Evolutionary conservation across 1,284 basidiomycete genomes (phyloP).

Genomic region (Naganishia liquefaciens): DNA sequence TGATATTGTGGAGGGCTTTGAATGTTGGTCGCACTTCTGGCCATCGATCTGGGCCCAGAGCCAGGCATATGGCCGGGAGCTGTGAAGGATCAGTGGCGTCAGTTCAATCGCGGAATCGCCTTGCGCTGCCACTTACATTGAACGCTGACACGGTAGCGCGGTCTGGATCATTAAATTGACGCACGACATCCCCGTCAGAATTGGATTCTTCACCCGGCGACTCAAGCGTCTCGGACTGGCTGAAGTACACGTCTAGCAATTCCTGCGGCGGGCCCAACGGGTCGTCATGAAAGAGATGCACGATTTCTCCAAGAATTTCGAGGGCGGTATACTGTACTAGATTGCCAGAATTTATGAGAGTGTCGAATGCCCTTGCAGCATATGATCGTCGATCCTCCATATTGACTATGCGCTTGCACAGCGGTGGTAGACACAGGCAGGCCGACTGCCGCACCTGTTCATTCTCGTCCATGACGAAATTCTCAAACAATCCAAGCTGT

Average conservation of each 20-base stretch:
- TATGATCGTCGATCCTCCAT: constrained; percentile 62
- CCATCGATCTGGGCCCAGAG: constrained; percentile 78
- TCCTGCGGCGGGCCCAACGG: constrained; percentile 70
- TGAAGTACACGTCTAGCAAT: constrained; percentile 75
- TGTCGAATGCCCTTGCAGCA: constrained; percentile 64
- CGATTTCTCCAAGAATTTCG: constrained; percentile 87
- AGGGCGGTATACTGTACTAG: constrained; percentile 78
- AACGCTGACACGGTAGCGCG: constrained; percentile 86
- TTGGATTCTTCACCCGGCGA: constrained; percentile 31
- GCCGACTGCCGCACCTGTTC: constrained; percentile 89
- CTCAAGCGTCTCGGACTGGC: constrained; percentile 46
- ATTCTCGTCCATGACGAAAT: constrained; percentile 67
- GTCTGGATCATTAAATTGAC: constrained; percentile 59
- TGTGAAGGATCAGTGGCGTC: constrained; percentile 30
- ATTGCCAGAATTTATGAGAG: constrained; percentile 68
- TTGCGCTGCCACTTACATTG: constrained; percentile 59
- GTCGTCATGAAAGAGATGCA: constrained; percentile 77
- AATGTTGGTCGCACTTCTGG: constrained; percentile 71
- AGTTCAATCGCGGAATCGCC: neutral
- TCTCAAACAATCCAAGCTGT: constrained; percentile 77
- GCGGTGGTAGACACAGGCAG: constrained; percentile 78
- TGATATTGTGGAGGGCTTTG: constrained; percentile 55
- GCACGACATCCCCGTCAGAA: constrained; percentile 25
- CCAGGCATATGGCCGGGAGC: constrained; percentile 85
- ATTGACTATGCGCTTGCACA: constrained; percentile 66